Base-by-base conservation (phyloP, 2,329 filamentous ascomycete genomes). In the Sclerotinia minor region DNA sequence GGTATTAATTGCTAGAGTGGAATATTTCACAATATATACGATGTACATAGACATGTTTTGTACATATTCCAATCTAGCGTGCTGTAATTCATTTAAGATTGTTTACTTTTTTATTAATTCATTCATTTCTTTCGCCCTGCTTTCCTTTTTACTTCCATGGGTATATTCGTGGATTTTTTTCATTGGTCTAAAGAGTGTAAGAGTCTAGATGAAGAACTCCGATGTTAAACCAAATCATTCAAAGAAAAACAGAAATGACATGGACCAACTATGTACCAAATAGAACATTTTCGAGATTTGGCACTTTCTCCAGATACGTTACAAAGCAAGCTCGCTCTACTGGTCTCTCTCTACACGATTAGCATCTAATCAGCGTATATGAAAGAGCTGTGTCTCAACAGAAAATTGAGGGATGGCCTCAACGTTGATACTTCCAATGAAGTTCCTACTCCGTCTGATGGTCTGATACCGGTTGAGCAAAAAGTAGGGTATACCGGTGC, bases 321-420 rank as follows among this genome's bases (percentile, higher is more conserved):
- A 15, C 15, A 9, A 54, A 24, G 49, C 5, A 24, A 9, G 5
- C 6, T 21, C 15, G 5, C 6, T 13, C 15, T 2, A 24, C 4
- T 50, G 44, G 4, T 0, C n/a, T 1, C 2, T 5, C 13, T 26
- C 35, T 15, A 65, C 13, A 55, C 3, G 29, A 55, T 41, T 21
- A 7, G 13, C 1, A 11, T 65, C 63, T 35, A 65, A n/a, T 24
- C 63, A 17, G 15, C 52, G 41, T 57, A 29, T 57, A 17, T 57
- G 52, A 35, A 41, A 41, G 26, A 57, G 63, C 19, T 50, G 64
- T 21, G 41, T 47, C 54, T 58, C 52, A 38, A 50, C 13, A 41
- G 64, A 44, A 38, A 65, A 52, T 41, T 57, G 52, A 11, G 21
- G 38, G n/a, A 58, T 65, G 26, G 1, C 38, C 32, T 19, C 2